These are phyloP conservation scores for Mucor velutinosus DNA, from an alignment of 371 early-diverging fungal genomes.

Conservation along the genomic window DNA sequence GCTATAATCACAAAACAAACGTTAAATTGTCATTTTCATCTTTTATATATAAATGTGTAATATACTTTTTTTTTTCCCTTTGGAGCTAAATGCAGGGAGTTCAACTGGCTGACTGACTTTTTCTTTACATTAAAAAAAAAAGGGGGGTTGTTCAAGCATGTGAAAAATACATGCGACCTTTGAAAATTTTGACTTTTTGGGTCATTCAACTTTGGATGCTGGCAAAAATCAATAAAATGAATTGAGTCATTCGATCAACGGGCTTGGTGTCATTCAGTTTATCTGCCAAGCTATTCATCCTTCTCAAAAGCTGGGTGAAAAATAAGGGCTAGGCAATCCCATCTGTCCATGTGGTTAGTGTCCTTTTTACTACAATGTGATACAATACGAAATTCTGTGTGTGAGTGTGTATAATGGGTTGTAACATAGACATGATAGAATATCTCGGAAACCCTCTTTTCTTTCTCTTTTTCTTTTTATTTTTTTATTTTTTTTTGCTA, in stretches of 20 bases:
- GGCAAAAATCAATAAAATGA: no score
- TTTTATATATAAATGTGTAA: no score
- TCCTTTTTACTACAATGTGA: slow-evolving; percentile 5
- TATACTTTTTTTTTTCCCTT: not conserved
- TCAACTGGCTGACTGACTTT: not conserved
- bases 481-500: not conserved
- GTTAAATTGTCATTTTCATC: no score
- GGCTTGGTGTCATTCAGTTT: not conserved
- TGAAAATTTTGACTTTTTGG: not conserved
- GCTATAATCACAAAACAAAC: no score
- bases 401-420: not conserved
- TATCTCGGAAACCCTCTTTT: not conserved
- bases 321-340: not conserved
- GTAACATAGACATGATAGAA: not conserved
- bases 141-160: not conserved
- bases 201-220: no score
- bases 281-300: not conserved
- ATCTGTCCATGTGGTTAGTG: slow-evolving; percentile 9
- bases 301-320: not conserved
- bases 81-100: not conserved
- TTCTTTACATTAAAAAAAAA: not conserved
- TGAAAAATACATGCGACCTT: slow-evolving; percentile 5
- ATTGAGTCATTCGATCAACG: no score
- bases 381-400: not conserved
- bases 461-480: not conserved